Evolutionary conservation across 2,329 filamentous ascomycete species (phyloP).

Genomic region (Phoma sp.): DNA sequence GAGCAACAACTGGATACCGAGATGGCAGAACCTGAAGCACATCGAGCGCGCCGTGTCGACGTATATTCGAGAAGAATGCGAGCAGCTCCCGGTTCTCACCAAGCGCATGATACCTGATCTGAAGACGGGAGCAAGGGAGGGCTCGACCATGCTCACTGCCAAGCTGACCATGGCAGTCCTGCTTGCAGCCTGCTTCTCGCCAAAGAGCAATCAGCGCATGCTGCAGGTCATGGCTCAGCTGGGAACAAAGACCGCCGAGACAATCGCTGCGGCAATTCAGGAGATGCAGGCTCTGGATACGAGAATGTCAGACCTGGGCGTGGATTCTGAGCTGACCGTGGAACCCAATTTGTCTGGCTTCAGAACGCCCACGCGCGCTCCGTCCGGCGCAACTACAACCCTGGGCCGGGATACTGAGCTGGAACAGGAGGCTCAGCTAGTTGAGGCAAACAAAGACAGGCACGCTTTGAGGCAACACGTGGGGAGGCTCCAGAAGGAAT

Average conservation of each 20-base stretch:
- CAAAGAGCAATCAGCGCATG: constrained; percentile 57
- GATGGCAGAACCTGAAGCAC: constrained; percentile 61
- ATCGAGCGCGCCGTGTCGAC: constrained; percentile 56
- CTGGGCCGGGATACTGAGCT: constrained; percentile 52
- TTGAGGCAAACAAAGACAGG: constrained; percentile 56
- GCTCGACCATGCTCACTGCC: constrained; percentile 48
- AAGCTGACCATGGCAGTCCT: constrained; percentile 57
- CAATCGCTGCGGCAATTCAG: constrained; percentile 49
- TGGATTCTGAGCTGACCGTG: constrained; percentile 44
- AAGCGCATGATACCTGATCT: constrained; percentile 53
- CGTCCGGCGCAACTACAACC: constrained; percentile 34
- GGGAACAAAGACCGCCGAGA: constrained; percentile 44
- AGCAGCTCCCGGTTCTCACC: constrained; percentile 48
- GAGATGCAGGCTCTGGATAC: constrained; percentile 47
- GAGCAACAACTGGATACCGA: constrained; percentile 57
- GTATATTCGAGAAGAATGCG: constrained; percentile 56
- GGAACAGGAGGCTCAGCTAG: constrained; percentile 57
- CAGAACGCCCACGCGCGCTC: constrained; percentile 40
- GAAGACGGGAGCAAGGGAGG: constrained; percentile 56
- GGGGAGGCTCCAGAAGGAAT: constrained; percentile 48
- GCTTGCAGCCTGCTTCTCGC: constrained; percentile 55
- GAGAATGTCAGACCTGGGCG: constrained; percentile 44
- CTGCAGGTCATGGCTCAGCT: constrained; percentile 48
- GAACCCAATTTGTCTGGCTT: constrained; percentile 42
- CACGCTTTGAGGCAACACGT: constrained; percentile 51